Base-by-base conservation (phyloP, 2,329 filamentous ascomycete genomes). In the Rutstroemia sp. region DNA sequence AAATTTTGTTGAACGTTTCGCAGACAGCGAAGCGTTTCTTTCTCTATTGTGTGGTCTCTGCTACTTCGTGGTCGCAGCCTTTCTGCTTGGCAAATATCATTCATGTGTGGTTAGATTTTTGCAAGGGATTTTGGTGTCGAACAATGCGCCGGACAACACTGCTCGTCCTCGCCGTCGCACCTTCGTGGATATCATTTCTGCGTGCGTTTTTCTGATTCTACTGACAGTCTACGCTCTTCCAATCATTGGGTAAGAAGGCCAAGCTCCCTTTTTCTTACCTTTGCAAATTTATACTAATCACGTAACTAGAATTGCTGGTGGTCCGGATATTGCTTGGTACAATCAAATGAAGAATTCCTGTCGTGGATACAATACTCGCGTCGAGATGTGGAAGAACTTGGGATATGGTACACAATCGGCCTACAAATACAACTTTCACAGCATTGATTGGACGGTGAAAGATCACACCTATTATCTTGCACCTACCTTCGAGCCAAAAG, bases 311-410 rank as follows among this genome's bases (percentile, higher is more conserved):
- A 50, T 60, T 30, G 0, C n/a, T 2, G 37, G 3, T 14, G 60
- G 60, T 2, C 49, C 58, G 8, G 14, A 39, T 3, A 58, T 57
- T 10, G n/a, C 19, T 8, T 64, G 62, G 63, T 51, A 60, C 19
- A 9, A 56, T 16, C 45, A 60, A 16, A 64, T 65, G 60, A 59
- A 54, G 27, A 34, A 63, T 46, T 64, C 63, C 9, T 65, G 63
- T 52, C 44, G 54, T 23, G 59, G 58, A 1, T 56, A 59, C n/a
- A 27, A 64, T 14, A 60, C 51, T 4, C 54, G 62, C 23, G 47
- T 62, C 10, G 10, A n/a, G 7, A 63, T 65, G 60, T 47, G 60
- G 47, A 47, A 7, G 8, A 4, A 0, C 8, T 23, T 41, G 9
- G 30, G 47, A 37, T 12, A 49, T 8, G 16, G 27, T 49, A 17